Evolutionary conservation across 257 asterid species (phyloP).

Genomic region (Solanum gracilifrons): DNA sequence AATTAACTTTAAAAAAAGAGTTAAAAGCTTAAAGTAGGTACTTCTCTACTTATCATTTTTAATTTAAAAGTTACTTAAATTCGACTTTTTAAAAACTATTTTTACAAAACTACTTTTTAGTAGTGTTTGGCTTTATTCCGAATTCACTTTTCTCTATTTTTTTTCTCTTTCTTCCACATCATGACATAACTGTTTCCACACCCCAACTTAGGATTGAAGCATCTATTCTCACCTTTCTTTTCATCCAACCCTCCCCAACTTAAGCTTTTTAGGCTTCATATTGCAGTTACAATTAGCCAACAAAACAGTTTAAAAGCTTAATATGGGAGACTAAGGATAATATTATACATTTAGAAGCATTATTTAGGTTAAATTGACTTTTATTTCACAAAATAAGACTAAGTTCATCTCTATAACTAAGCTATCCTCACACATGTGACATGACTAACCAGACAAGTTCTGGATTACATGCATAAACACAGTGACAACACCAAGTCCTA

Average conservation of each 20-base stretch:
- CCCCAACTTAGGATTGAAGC: neutral
- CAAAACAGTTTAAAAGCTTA: neutral
- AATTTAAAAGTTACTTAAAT: too few relatives aligned
- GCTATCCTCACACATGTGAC: neutral
- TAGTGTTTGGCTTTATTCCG: too few relatives aligned
- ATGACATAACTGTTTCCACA: neutral
- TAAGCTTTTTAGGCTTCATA: neutral
- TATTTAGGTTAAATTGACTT: neutral
- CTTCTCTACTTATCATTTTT: neutral
- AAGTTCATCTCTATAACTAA: neutral
- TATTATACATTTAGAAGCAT: neutral
- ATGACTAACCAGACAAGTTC: neutral
- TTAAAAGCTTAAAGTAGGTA: neutral
- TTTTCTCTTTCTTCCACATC: neutral
- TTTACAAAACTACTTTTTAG: too few relatives aligned
- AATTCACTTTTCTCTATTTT: neutral
- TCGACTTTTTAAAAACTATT: too few relatives aligned
- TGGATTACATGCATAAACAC: neutral
- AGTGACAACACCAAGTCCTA: neutral
- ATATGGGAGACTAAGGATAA: neutral
- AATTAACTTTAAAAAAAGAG: neutral
- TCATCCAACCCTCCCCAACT: neutral
- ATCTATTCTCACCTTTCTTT: neutral
- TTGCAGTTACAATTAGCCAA: neutral
- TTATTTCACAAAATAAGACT: neutral